Base-by-base conservation (phyloP, 129 eudicot species). In the Centaurea solstitialis region DNA sequence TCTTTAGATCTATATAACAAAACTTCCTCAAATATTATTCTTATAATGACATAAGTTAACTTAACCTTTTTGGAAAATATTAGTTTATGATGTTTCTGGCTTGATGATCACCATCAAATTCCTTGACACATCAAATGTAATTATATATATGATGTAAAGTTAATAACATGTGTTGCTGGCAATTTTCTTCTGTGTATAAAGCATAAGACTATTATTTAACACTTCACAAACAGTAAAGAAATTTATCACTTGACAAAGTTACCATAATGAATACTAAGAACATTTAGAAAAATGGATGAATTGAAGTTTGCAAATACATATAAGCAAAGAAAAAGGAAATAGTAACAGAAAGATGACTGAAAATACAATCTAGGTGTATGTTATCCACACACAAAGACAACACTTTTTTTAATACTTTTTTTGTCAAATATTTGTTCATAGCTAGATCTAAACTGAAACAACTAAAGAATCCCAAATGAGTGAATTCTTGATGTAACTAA, bases 391-490 rank as follows among this genome's bases (percentile, higher is more conserved):
- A 57, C 9, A 57, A 57, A 57, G 18, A 13, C 18, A 20, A 5
- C 5, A 17, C 2, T 1, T 5, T 5, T 53, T 5, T 57, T 57
- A 5, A 4, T n/a, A 17, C n/a, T 5, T 53, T 18, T 15, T 17
- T 53, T 53, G 8, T 53, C 21, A 53, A 53, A 53, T 15, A 17
- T 57, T 57, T 57, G 22, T n/a, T 17, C 65, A 57, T 17, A 57
- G 65, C 65, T 57, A 57, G 18, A 33, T 3, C 37, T 4, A 33
- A 26, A 20, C 64, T 53, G 21, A 53, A 6, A 53, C 65, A 57
- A 78, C 24, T 67, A 68, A 78, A 30, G 20, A 78, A 26, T 78
- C 68, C 75, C 68, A 43, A 26, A 41, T 47, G 35, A 76, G 50
- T 35, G 30, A 78, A 24, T 47, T 47, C 33, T 26, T 7, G 22